Conservation (phyloP, 1,139 yeast genomes). For the Nadsonia starkeyi-henricii region DNA sequence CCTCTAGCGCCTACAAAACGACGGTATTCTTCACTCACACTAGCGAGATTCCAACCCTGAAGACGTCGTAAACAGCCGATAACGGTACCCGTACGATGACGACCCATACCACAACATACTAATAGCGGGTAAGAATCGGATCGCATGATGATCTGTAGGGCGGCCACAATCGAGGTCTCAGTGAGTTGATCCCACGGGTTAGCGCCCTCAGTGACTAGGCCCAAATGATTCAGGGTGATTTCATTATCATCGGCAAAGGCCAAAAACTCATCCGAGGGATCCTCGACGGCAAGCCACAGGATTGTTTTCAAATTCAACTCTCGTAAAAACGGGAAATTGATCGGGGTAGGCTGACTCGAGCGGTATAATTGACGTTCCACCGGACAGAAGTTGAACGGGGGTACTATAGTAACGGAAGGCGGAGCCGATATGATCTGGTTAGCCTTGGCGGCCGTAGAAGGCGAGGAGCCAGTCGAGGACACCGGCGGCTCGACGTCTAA, state of each 20-base stretch:
- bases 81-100: conserved; percentile 93
- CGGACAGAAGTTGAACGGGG: conserved; percentile 90
- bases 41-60: conserved; percentile 92
- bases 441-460: not conserved
- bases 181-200: conserved; percentile 97
- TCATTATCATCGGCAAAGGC: conserved; percentile 64
- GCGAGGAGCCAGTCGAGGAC: too few species aligned
- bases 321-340: conserved; percentile 72
- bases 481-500: too few species aligned
- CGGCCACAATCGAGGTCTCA: conserved; percentile 65
- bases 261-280: conserved; percentile 76
- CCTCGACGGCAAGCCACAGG: conserved; percentile 91
- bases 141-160: conserved; percentile 61
- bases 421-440: conserved; percentile 15
- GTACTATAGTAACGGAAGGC: conserved; percentile 44
- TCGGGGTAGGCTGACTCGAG: conserved; percentile 93
- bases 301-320: conserved; percentile 66
- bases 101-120: conserved; percentile 95
- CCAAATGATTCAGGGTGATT: conserved; percentile 46
- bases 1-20: conserved; percentile 88
- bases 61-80: conserved; percentile 81
- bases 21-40: conserved; percentile 87
- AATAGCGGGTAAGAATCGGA: conserved; percentile 66
- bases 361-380: conserved; percentile 78
- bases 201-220: conserved; percentile 50